Evolutionary conservation across 2,329 filamentous ascomycete genomes (phyloP).

Genomic region (Domatiomyces globalis): DNA sequence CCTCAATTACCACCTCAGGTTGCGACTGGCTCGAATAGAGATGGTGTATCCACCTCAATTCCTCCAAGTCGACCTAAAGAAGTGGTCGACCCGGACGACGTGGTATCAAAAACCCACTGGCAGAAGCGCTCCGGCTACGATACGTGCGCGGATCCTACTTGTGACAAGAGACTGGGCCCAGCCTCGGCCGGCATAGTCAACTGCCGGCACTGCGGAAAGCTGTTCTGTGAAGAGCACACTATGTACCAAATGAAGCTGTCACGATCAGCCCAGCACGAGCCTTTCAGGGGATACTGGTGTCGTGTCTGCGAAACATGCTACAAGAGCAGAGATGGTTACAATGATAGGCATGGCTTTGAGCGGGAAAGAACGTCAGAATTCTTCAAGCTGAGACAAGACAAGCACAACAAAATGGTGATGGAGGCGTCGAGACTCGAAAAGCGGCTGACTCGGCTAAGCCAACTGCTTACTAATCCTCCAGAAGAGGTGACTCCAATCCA

Average conservation of each 20-base stretch:
- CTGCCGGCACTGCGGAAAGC: conserved; percentile 77
- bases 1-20: conserved; percentile 2
- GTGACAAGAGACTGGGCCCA: conserved; percentile 58
- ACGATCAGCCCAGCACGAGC: conserved; percentile 75
- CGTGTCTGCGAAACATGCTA: conserved; percentile 98
- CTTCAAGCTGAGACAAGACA: conserved; percentile 54
- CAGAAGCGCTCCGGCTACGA: conserved; percentile 63
- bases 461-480: conserved; percentile 61
- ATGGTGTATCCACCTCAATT: conserved; percentile 16
- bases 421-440: conserved; percentile 87
- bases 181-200: conserved; percentile 74
- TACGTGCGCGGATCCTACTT: conserved; percentile 72
- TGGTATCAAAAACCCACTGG: conserved; percentile 82
- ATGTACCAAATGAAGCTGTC: conserved; percentile 99
- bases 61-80: conserved; percentile 23
- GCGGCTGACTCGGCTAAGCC: conserved; percentile 75
- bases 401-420: conserved; percentile 69
- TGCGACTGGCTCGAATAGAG: conserved; percentile 21
- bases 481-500: conserved; percentile 42
- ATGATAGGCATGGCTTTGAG: conserved; percentile 62
- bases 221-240: conserved; percentile 95
- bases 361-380: conserved; percentile 64
- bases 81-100: conserved; percentile 65
- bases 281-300: conserved; percentile 80
- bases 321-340: conserved; percentile 90